Evolutionary conservation across 176 grass and related monocot genomes (phyloP).

Genomic region (Raddia guianensis): DNA sequence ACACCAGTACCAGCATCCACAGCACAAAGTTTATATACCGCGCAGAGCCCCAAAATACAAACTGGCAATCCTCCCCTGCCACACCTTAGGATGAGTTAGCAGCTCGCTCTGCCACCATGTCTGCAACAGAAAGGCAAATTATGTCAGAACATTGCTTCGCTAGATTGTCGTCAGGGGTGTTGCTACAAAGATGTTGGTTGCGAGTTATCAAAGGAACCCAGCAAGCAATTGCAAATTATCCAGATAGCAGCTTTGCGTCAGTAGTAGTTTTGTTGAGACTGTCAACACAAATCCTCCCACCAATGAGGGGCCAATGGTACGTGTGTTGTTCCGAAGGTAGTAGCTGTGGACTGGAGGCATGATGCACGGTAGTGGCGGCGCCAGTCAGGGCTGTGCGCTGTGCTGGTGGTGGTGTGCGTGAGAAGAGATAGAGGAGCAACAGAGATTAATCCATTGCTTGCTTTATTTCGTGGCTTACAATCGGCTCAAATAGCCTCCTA

Average conservation of each 20-base stretch:
- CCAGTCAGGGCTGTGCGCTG: too few species aligned
- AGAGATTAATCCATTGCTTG: too few species aligned
- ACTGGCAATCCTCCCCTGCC: not conserved
- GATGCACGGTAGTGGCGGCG: too few species aligned
- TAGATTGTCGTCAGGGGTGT: not conserved
- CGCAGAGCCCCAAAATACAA: not conserved
- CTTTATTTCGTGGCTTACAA: too few species aligned
- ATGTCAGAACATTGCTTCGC: not conserved
- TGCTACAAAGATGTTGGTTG: not conserved
- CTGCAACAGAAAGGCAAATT: constrained; percentile 4
- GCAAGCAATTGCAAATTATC: not conserved
- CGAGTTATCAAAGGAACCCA: not conserved
- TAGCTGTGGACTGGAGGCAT: too few species aligned
- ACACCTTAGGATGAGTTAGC: not conserved
- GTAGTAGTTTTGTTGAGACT: not conserved
- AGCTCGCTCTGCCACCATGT: not conserved
- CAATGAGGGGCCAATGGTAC: not conserved
- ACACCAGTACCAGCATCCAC: not conserved
- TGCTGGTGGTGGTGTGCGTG: too few species aligned
- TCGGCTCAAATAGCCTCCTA: too few species aligned
- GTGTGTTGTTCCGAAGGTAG: too few species aligned
- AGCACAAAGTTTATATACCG: not conserved
- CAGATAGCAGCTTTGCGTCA: not conserved
- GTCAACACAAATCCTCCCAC: not conserved
- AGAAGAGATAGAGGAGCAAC: too few species aligned